Conservation (phyloP, 164 flowering plant genomes). For the Nymphaea colorata region DNA sequence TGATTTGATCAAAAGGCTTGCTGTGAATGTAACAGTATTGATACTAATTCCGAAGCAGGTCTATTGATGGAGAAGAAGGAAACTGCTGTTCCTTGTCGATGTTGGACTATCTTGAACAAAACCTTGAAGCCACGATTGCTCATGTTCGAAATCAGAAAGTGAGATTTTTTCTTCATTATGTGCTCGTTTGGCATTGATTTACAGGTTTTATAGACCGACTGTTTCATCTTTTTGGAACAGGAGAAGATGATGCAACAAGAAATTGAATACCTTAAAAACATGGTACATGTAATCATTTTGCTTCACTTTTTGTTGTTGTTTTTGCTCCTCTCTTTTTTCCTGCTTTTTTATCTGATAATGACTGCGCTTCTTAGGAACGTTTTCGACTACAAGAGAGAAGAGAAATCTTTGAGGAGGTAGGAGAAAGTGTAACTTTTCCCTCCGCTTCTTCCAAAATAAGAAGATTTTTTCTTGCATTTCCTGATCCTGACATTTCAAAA, state of each 20-base stretch:
- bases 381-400: background rate
- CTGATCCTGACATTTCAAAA: background rate
- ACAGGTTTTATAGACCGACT: background rate
- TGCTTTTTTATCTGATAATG: background rate
- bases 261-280: background rate
- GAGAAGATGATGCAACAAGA: background rate
- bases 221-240: background rate
- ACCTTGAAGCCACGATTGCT: conserved; percentile 2
- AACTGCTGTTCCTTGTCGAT: background rate
- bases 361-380: background rate
- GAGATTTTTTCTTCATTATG: background rate
- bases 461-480: background rate
- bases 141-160: conserved; percentile 2
- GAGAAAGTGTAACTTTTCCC: background rate
- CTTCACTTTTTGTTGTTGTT: background rate
- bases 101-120: conserved; percentile 4
- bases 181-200: background rate
- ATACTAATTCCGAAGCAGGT: background rate
- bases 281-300: background rate
- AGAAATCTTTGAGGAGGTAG: background rate
- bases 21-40: background rate
- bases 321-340: background rate
- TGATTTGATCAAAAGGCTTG: background rate
- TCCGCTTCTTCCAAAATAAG: background rate
- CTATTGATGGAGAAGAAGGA: conserved; percentile 1